A percentile compares a stretch with the other conserved stretches of the same genome.
Conservation (phyloP, 73 alveolate species). For the Uronychia setigera region DNA sequence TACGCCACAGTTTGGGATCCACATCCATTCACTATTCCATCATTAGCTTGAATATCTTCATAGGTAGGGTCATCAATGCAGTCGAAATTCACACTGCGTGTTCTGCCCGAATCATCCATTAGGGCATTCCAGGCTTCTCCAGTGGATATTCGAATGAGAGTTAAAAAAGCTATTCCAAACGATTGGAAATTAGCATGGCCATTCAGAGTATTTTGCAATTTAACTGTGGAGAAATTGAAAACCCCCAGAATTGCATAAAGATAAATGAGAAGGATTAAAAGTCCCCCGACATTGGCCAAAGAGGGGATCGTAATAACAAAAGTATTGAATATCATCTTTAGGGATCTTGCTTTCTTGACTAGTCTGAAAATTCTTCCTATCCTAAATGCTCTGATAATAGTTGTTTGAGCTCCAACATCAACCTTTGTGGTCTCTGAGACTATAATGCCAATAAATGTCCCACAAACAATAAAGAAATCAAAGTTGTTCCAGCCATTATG, state of each 20-base stretch:
- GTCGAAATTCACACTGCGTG: constrained; percentile 8
- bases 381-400: constrained; percentile 74
- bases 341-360: constrained; percentile 58
- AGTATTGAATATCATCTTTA: constrained; percentile 61
- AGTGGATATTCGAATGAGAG: constrained; percentile 62
- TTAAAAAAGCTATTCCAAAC: constrained; percentile 57
- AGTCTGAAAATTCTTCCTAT: constrained; percentile 65
- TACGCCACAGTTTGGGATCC: not conserved
- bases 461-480: constrained; percentile 88
- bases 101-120: constrained; percentile 74
- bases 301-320: constrained; percentile 60
- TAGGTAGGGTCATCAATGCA: constrained; percentile 45
- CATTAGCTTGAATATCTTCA: constrained; percentile 5
- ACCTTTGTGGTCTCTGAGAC: constrained; percentile 58
- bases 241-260: constrained; percentile 58
- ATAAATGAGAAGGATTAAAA: constrained; percentile 51
- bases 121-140: constrained; percentile 92
- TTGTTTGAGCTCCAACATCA: constrained; percentile 40
- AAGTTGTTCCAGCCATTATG: constrained; percentile 87
- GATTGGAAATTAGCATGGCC: constrained; percentile 48
- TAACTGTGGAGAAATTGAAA: constrained; percentile 29
- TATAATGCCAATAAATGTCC: constrained; percentile 61
- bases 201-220: constrained; percentile 29
- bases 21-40: constrained; percentile 5
- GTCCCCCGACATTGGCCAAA: constrained; percentile 65